These are phyloP conservation scores for Ophiognomonia clavigignenti-juglandacearum DNA, from an alignment of 2,329 filamentous ascomycete species.

Conservation along the genomic window DNA sequence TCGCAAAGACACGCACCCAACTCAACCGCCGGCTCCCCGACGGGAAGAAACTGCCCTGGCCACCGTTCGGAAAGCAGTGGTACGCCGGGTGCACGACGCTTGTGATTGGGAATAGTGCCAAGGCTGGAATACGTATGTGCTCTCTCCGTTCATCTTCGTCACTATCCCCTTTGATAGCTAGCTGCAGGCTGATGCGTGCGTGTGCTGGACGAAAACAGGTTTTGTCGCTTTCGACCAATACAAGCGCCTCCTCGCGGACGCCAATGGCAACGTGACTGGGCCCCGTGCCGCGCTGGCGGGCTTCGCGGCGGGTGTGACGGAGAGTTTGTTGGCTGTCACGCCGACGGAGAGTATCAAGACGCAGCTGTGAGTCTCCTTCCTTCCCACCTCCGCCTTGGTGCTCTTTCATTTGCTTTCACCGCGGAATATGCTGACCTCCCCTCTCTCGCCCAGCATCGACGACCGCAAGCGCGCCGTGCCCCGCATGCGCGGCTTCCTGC, in stretches of 20 bases:
- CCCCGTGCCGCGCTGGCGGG: slow-evolving; percentile 88
- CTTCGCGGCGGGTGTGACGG: slow-evolving; percentile 90
- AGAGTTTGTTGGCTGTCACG: slow-evolving; percentile 88
- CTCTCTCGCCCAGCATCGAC: slow-evolving; percentile 63
- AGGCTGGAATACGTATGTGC: slow-evolving; percentile 88
- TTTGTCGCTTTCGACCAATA: slow-evolving; percentile 97
- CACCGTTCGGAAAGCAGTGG: slow-evolving; percentile 89
- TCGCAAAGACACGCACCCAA: slow-evolving; percentile 93
- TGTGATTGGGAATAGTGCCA: slow-evolving; percentile 94
- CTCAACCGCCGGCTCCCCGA: slow-evolving; percentile 80
- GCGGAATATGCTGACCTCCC: neutral
- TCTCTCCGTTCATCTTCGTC: no score
- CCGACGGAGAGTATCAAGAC: slow-evolving; percentile 99
- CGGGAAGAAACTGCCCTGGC: slow-evolving; percentile 87
- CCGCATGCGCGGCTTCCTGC: slow-evolving; percentile 84
- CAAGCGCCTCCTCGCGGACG: slow-evolving; percentile 76
- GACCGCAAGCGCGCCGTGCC: slow-evolving; percentile 84
- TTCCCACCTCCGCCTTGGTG: neutral
- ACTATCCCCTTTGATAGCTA: no score
- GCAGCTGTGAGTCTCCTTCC: slow-evolving; percentile 56
- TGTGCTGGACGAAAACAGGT: slow-evolving; percentile 42
- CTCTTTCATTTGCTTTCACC: neutral
- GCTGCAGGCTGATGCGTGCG: no score
- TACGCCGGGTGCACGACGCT: slow-evolving; percentile 96
- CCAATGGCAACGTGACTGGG: slow-evolving; percentile 82